Evolutionary conservation across 208 protist species (phyloP).

Genomic region (Naegleria lovaniensis): DNA sequence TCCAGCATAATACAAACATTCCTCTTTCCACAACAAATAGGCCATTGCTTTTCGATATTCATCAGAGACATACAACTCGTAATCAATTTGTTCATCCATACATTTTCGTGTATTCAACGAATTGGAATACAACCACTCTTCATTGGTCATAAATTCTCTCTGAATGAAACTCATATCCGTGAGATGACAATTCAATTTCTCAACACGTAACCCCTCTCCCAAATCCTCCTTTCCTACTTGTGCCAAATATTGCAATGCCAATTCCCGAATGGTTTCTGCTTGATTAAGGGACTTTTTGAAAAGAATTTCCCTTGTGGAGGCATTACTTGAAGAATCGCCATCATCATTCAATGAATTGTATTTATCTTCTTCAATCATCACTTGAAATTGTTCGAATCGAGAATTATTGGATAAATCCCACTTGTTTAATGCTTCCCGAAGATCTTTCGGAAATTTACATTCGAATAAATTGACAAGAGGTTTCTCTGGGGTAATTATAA

Average conservation of each 20-base stretch:
- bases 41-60: neutral
- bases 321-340: neutral
- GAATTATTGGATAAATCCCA: neutral
- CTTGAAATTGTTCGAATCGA: neutral
- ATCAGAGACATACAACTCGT: neutral
- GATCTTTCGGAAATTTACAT: neutral
- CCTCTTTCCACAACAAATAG: neutral
- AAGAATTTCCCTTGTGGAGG: neutral
- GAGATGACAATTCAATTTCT: too few relatives aligned
- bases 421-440: neutral
- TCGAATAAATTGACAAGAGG: neutral
- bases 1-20: neutral
- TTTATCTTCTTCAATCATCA: neutral
- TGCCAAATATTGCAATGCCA: neutral
- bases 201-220: too few relatives aligned
- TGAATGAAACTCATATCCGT: neutral
- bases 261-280: neutral
- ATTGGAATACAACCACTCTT: neutral
- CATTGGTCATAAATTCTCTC: neutral
- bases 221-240: neutral
- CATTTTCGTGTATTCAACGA: neutral
- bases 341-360: neutral
- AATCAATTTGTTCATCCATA: neutral
- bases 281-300: neutral
- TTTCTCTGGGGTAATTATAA: neutral